Conservation (phyloP, 352 stramenopile species). For the Pythium pectinolyticum region DNA sequence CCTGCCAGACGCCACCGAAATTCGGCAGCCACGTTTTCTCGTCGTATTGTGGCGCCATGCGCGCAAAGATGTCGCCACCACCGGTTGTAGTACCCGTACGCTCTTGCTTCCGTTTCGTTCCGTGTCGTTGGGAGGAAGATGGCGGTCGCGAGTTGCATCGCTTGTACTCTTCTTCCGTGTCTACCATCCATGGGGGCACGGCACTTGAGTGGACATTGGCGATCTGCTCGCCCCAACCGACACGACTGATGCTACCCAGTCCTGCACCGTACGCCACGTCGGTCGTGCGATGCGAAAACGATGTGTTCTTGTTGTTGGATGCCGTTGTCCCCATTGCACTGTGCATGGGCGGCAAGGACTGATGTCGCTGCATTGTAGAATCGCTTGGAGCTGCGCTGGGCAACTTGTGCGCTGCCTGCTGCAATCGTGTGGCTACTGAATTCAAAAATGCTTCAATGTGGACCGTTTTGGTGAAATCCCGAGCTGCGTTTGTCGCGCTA, state of each 20-base stretch:
- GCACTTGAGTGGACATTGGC: conserved; percentile 67
- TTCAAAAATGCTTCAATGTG: conserved; percentile 42
- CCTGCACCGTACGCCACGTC: conserved; percentile 43
- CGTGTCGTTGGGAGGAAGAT: neutral
- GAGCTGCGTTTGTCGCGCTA: neutral
- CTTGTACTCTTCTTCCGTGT: conserved; percentile 71
- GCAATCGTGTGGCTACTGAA: conserved; percentile 39
- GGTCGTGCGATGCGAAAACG: conserved; percentile 47
- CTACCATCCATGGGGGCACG: conserved; percentile 74
- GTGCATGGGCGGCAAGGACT: neutral
- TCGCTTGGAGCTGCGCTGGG: neutral
- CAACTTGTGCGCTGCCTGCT: neutral
- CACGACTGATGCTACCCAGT: conserved; percentile 41
- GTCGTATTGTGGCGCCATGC: conserved; percentile 33
- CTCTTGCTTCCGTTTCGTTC: neutral
- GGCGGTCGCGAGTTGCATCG: conserved; percentile 42
- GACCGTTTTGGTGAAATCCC: neutral
- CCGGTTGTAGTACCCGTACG: too few relatives aligned
- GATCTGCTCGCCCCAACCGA: conserved; percentile 42
- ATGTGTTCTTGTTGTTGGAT: neutral
- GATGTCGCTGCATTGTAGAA: neutral
- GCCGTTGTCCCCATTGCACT: neutral
- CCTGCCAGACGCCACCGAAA: conserved; percentile 78
- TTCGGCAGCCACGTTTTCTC: conserved; percentile 66
- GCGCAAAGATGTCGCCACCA: conserved; percentile 35